These are phyloP conservation scores for Leishmania braziliensis DNA, from an alignment of 208 protist species.

Conservation along the genomic window DNA sequence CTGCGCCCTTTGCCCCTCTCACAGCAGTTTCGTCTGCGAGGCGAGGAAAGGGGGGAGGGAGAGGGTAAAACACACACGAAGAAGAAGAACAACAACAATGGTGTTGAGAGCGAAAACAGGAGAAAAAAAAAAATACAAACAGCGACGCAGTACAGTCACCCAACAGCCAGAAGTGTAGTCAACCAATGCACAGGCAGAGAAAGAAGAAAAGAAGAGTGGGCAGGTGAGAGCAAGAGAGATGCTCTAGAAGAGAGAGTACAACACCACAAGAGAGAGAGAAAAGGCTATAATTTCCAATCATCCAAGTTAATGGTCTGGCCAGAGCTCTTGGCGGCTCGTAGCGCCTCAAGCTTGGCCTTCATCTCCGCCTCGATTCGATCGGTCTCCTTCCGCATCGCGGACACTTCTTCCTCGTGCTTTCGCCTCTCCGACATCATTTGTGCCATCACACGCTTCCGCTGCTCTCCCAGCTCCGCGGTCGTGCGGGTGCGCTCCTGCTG, in stretches of 20 bases:
- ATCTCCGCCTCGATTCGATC: conserved; percentile 89
- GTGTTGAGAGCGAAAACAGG: not conserved
- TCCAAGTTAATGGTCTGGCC: conserved; percentile 83
- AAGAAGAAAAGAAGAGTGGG: not conserved
- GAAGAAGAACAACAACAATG: not conserved
- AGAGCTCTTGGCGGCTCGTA: conserved; percentile 74
- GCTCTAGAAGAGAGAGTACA: not conserved
- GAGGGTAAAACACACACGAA: not conserved
- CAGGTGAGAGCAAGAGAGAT: not conserved
- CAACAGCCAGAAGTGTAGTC: not conserved
- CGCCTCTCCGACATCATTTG: conserved; percentile 62
- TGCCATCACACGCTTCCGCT: conserved; percentile 66
- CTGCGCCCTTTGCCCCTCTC: not conserved
- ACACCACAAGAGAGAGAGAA: not conserved
- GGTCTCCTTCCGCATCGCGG: conserved; percentile 80
- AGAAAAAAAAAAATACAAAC: not conserved
- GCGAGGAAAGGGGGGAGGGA: not conserved
- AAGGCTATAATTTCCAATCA: conserved; percentile 47
- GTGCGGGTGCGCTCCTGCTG: conserved; percentile 49
- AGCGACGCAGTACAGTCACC: not conserved
- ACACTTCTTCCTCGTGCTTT: conserved; percentile 72
- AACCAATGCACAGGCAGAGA: not conserved
- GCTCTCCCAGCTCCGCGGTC: conserved; percentile 62
- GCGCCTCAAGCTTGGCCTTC: conserved; percentile 85
- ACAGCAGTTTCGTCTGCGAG: not conserved